phyloP scores from a whole-genome alignment of 2,329 filamentous ascomycete genomes.

The Pyrenochaeta sp. region DNA sequence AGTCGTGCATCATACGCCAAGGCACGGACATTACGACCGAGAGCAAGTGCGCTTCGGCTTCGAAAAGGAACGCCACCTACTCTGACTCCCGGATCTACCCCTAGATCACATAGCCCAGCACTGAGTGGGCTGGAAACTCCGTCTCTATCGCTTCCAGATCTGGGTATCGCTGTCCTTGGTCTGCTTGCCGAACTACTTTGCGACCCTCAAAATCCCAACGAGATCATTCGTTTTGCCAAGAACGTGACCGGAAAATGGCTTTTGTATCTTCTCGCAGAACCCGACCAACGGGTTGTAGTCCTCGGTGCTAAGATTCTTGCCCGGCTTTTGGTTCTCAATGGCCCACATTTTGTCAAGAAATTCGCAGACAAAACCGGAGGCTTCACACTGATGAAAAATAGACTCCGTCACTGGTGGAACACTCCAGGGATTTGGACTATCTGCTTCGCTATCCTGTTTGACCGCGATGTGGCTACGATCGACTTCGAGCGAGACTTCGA shows the following conservation, averaged over 20 bases:
- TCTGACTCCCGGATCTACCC: conserved; percentile 38
- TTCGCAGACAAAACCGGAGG: conserved; percentile 88
- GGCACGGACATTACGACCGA: conserved; percentile 39
- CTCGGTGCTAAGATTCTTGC: conserved; percentile 84
- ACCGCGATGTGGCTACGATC: conserved; percentile 77
- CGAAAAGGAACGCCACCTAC: conserved; percentile 37
- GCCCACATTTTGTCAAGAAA: conserved; percentile 81
- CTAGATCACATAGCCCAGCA: conserved; percentile 43
- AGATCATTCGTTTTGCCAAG: conserved; percentile 87
- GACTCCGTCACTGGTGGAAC: conserved; percentile 89
- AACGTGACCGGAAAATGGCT: conserved; percentile 99
- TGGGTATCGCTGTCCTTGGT: conserved; percentile 77
- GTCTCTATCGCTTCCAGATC: conserved; percentile 67
- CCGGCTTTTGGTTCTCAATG: conserved; percentile 83
- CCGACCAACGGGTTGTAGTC: conserved; percentile 82
- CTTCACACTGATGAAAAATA: conserved; percentile 83
- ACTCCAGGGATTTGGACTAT: conserved; percentile 85
- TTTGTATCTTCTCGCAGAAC: conserved; percentile 86
- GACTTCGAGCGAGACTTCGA: conserved; percentile 79
- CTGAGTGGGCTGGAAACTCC: conserved; percentile 23
- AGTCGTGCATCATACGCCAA: conserved; percentile 55
- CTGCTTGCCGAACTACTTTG: conserved; percentile 83
- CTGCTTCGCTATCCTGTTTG: conserved; percentile 88
- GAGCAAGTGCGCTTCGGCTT: conserved; percentile 43
- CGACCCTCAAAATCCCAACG: conserved; percentile 70